Conservation (phyloP, 208 protist species). For the Acanthamoeba lenticulata region DNA sequence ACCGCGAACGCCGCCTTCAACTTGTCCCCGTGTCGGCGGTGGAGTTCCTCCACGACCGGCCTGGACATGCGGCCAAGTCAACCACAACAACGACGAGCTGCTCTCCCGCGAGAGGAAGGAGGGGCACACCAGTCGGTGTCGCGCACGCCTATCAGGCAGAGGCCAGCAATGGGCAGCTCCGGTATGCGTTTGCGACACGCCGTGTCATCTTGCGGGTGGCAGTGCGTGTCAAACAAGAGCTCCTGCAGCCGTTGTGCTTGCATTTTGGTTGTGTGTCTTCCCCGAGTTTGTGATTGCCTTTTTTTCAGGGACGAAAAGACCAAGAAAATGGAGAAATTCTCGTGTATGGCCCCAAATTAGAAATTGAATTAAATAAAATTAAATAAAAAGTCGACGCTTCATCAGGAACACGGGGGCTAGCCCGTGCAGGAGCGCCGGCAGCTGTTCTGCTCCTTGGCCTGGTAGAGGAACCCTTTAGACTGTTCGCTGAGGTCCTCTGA, state of each 20-base stretch:
- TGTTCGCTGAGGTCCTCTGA: conserved; percentile 59
- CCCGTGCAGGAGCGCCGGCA: conserved; percentile 22
- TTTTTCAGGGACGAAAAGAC: too few species aligned
- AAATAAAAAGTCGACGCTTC: too few species aligned
- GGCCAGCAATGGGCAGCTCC: not conserved
- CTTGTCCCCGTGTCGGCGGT: not conserved
- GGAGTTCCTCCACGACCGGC: conserved; percentile 31
- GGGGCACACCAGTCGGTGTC: conserved; percentile 13
- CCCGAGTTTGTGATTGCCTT: too few species aligned
- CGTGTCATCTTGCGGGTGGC: conserved; percentile 45
- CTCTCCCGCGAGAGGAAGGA: not conserved
- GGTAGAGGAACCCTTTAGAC: conserved; percentile 35
- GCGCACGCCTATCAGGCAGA: conserved; percentile 44
- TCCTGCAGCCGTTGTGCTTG: too few species aligned
- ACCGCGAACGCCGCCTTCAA: conserved; percentile 27
- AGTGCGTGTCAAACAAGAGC: conserved; percentile 64
- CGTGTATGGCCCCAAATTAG: too few species aligned
- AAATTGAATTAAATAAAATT: too few species aligned
- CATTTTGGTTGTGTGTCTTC: too few species aligned
- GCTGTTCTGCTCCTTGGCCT: conserved; percentile 67
- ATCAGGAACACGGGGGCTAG: too few species aligned
- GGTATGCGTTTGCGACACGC: not conserved
- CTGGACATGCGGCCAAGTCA: not conserved
- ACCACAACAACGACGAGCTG: not conserved
- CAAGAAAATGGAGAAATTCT: too few species aligned